Evolutionary conservation across 139 green algal species (phyloP).

Genomic region (Auxenochlorella pyrenoidosa): DNA sequence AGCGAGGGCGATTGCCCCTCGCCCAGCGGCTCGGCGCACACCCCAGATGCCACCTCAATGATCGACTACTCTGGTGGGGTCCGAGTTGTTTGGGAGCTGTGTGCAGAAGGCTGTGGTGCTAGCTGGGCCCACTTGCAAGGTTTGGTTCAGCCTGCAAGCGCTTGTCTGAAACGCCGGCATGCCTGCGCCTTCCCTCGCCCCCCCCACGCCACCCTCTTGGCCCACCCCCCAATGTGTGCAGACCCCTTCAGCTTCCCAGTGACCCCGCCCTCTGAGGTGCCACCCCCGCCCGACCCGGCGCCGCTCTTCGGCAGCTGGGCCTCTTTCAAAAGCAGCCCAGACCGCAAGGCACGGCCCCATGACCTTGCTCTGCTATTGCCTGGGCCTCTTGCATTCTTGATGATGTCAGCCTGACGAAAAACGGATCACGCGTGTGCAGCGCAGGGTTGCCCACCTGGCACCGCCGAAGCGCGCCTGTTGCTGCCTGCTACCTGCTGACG

Average conservation of each 20-base stretch:
- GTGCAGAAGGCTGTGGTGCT: not conserved
- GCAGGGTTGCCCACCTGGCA: too few species aligned
- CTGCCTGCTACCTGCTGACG: too few species aligned
- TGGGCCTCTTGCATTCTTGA: too few species aligned
- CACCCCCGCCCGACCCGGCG: constrained; percentile 27
- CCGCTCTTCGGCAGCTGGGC: constrained; percentile 45
- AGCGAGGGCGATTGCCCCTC: constrained; percentile 2
- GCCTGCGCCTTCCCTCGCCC: too few species aligned
- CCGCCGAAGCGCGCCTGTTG: too few species aligned
- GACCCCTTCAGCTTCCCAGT: constrained; percentile 62
- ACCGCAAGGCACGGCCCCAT: constrained; percentile 12
- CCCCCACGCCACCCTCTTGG: too few species aligned
- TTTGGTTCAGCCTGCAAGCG: too few species aligned
- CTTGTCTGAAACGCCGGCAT: too few species aligned
- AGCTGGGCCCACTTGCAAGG: not conserved
- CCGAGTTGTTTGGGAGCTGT: not conserved
- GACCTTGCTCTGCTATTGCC: too few species aligned
- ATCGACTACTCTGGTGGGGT: constrained; percentile 28
- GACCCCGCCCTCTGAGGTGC: constrained; percentile 55
- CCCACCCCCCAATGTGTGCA: not conserved
- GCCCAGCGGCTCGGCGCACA: constrained; percentile 21
- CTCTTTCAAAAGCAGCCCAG: constrained; percentile 35
- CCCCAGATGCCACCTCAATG: not conserved
- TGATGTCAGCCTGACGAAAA: too few species aligned
- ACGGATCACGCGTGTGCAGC: too few species aligned